Conservation (phyloP, 1,139 yeast genomes). For the Yamadazyma dendronema region DNA sequence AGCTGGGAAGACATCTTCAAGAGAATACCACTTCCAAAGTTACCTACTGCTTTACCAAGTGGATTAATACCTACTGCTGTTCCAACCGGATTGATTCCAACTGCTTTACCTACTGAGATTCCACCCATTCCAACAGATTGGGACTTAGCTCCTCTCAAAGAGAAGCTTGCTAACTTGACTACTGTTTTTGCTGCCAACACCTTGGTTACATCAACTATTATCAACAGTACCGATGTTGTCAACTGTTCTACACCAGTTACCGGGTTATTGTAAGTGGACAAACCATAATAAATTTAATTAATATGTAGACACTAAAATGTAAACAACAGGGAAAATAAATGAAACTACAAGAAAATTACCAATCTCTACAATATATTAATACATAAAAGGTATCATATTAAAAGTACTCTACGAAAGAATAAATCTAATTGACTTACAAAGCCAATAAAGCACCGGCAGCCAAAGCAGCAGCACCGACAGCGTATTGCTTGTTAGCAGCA, state of each 20-base stretch:
- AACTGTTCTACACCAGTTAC: no score
- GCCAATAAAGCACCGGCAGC: slow-evolving; percentile 52
- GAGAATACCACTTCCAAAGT: slow-evolving; percentile 4
- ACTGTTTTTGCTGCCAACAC: slow-evolving; percentile 1
- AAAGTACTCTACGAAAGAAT: slow-evolving; percentile 9
- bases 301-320: no score
- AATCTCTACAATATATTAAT: slow-evolving; percentile 2
- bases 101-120: background rate
- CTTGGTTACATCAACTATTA: background rate
- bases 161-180: background rate
- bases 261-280: no score
- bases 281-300: no score
- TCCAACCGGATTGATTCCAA: background rate
- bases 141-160: background rate
- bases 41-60: background rate
- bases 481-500: slow-evolving; percentile 31
- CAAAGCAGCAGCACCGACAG: slow-evolving; percentile 47
- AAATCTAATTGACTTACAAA: slow-evolving; percentile 29
- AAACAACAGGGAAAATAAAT: background rate
- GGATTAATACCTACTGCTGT: background rate
- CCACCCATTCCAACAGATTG: background rate
- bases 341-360: background rate
- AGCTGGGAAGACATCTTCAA: slow-evolving; percentile 11
- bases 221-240: background rate
- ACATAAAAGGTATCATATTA: slow-evolving; percentile 18